phyloP scores from a whole-genome alignment of 805 yeast species.

The Ogataea philodendri region DNA sequence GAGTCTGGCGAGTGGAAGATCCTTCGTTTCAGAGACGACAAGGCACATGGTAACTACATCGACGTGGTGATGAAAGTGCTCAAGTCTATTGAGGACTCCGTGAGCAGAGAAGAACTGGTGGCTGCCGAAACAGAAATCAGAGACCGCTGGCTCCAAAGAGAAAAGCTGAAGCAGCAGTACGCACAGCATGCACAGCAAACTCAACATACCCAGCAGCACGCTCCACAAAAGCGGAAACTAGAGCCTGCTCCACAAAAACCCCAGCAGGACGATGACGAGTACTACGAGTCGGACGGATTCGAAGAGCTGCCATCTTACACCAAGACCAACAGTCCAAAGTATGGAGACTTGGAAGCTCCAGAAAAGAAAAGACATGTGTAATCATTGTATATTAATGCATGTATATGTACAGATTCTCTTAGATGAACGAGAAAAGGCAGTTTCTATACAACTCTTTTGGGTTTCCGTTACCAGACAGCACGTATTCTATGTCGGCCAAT shows the following conservation, averaged over 20 bases:
- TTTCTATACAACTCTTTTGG: slow-evolving; percentile 50
- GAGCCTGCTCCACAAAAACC: slow-evolving; percentile 6
- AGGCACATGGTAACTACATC: slow-evolving; percentile 80
- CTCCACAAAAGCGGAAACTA: slow-evolving; percentile 10
- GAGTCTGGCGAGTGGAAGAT: slow-evolving; percentile 73
- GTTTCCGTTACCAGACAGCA: slow-evolving; percentile 64
- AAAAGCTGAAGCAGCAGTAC: slow-evolving; percentile 30
- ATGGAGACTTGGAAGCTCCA: slow-evolving; percentile 23
- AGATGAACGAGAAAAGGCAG: slow-evolving; percentile 36
- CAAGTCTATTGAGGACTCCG: slow-evolving; percentile 83
- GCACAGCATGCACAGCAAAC: slow-evolving; percentile 21
- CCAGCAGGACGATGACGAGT: slow-evolving; percentile 28
- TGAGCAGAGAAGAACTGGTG: slow-evolving; percentile 71
- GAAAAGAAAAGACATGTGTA: slow-evolving; percentile 18
- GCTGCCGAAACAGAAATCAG: slow-evolving; percentile 56
- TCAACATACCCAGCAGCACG: slow-evolving; percentile 17
- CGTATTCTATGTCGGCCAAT: slow-evolving; percentile 47
- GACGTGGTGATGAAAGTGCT: slow-evolving; percentile 79
- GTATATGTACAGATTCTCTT: slow-evolving; percentile 14
- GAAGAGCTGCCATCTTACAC: slow-evolving; percentile 35
- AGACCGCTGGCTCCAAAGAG: slow-evolving; percentile 61
- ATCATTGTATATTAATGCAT: slow-evolving; percentile 14
- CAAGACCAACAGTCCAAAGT: slow-evolving; percentile 30
- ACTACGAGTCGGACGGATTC: slow-evolving; percentile 37
- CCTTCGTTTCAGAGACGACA: slow-evolving; percentile 91